Percentiles rank a stretch among this genome's conserved stretches.
phyloP scores from a whole-genome alignment of 2,329 filamentous ascomycete genomes.

The Teratosphaeria zuluensis region DNA sequence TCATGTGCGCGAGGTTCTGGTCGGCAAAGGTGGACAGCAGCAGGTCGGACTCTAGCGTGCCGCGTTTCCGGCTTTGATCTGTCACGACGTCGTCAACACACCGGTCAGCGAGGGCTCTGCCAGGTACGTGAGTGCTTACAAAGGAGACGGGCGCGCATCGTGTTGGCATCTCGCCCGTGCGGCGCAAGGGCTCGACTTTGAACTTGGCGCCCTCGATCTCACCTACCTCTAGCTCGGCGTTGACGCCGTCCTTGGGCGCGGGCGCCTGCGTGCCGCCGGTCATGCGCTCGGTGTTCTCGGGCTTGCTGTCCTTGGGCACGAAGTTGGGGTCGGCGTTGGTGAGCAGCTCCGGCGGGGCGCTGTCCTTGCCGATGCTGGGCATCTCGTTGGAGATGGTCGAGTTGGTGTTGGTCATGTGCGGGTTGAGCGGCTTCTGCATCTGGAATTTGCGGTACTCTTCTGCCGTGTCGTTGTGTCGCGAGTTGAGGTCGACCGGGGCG shows the following conservation, averaged over 20 bases:
- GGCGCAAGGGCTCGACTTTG: constrained; percentile 78
- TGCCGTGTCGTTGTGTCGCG: constrained; percentile 43
- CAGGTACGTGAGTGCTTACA: constrained; percentile 37
- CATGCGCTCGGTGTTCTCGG: constrained; percentile 55
- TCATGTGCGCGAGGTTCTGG: constrained; percentile 65
- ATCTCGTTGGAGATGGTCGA: constrained; percentile 55
- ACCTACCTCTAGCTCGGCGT: constrained; percentile 66
- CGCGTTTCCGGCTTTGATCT: constrained; percentile 97
- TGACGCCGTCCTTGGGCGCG: constrained; percentile 36
- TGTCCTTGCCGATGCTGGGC: constrained; percentile 48
- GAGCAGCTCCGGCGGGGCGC: constrained; percentile 51
- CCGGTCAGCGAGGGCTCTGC: constrained; percentile 15
- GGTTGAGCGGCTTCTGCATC: constrained; percentile 49
- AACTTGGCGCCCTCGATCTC: constrained; percentile 82
- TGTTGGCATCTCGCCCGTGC: constrained; percentile 74
- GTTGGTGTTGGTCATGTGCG: constrained; percentile 54
- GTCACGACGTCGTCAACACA: constrained; percentile 13
- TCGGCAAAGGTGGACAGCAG: constrained; percentile 93
- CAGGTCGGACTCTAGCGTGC: constrained; percentile 90
- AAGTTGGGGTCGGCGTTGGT: constrained; percentile 47
- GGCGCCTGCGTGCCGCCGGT: constrained; percentile 52
- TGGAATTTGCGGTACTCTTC: constrained; percentile 47
- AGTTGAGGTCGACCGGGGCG: constrained; percentile 25
- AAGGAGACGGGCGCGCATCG: constrained; percentile 78
- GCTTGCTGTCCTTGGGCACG: constrained; percentile 49